Percentiles rank a stretch among this genome's conserved stretches.
Evolutionary conservation across 2,329 filamentous ascomycete genomes (phyloP).

Genomic region (Triangularia verruculosa): DNA sequence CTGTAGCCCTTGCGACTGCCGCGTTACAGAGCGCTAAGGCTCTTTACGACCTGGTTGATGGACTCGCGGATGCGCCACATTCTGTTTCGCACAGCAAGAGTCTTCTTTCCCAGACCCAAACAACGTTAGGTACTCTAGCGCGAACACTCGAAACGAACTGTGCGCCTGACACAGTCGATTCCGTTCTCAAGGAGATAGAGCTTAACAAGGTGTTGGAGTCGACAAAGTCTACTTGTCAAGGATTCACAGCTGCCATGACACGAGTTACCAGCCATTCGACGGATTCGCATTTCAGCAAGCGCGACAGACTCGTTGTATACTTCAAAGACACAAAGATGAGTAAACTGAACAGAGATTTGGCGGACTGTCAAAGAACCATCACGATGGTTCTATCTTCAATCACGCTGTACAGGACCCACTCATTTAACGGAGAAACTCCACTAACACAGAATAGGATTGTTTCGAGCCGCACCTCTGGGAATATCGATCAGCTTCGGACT

Average conservation of each 20-base stretch:
- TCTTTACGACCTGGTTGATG: constrained; percentile 12
- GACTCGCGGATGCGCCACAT: constrained; percentile 13
- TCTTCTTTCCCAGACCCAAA: constrained; percentile 15
- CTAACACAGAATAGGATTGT: constrained; percentile 15
- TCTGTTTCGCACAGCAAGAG: constrained; percentile 13
- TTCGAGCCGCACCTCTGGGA: constrained; percentile 10
- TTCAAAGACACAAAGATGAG: constrained; percentile 16
- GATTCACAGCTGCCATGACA: constrained; percentile 9
- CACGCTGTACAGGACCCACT: constrained; percentile 13
- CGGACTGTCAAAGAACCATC: constrained; percentile 20
- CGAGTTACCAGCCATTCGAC: constrained; percentile 12
- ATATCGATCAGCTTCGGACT: constrained; percentile 13
- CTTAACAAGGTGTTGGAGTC: constrained; percentile 11
- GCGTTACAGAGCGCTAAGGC: constrained; percentile 15
- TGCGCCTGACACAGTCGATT: constrained; percentile 6
- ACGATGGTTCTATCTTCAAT: constrained; percentile 18
- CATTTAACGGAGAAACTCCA: neutral
- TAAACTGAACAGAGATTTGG: constrained; percentile 17
- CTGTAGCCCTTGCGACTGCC: constrained; percentile 3
- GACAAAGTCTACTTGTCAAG: constrained; percentile 11
- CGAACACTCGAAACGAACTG: constrained; percentile 14
- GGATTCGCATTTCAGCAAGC: constrained; percentile 11
- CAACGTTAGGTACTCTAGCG: constrained; percentile 11
- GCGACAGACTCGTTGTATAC: constrained; percentile 15
- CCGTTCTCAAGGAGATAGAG: constrained; percentile 13